phyloP scores from a whole-genome alignment of 495 filamentous ascomycete species.

The Neurospora sp. region DNA sequence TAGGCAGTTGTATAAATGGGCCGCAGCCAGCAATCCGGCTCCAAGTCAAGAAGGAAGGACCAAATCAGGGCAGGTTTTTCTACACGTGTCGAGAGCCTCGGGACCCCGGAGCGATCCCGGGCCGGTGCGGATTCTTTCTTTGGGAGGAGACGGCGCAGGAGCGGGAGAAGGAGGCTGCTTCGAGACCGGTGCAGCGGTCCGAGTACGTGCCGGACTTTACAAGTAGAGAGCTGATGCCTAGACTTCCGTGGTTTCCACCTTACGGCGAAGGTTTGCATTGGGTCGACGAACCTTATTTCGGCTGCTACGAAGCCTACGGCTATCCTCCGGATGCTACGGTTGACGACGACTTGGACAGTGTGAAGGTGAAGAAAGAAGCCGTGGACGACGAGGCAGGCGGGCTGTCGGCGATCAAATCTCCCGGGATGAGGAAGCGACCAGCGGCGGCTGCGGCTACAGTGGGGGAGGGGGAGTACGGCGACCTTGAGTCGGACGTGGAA shows the following conservation, averaged over 20 bases:
- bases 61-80: slow-evolving; percentile 58
- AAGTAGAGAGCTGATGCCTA: background rate
- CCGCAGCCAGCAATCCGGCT: slow-evolving; percentile 50
- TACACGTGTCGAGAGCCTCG: slow-evolving; percentile 45
- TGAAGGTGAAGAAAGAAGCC: background rate
- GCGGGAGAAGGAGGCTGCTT: slow-evolving; percentile 42
- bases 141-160: slow-evolving; percentile 53
- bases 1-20: slow-evolving; percentile 3
- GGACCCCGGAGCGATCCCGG: background rate
- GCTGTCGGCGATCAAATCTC: background rate
- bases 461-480: slow-evolving; percentile 4
- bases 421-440: background rate
- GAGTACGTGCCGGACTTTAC: background rate
- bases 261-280: background rate
- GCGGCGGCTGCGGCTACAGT: background rate
- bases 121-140: slow-evolving; percentile 60
- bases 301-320: background rate
- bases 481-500: slow-evolving; percentile 12
- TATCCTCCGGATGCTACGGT: background rate
- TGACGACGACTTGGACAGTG: background rate
- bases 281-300: background rate
- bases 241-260: background rate
- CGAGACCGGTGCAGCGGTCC: slow-evolving; percentile 14
- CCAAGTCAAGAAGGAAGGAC: slow-evolving; percentile 54
- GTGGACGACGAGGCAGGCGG: background rate